Evolutionary conservation across 345 rosid species (phyloP).

Genomic region (Schrenkiella parvula): DNA sequence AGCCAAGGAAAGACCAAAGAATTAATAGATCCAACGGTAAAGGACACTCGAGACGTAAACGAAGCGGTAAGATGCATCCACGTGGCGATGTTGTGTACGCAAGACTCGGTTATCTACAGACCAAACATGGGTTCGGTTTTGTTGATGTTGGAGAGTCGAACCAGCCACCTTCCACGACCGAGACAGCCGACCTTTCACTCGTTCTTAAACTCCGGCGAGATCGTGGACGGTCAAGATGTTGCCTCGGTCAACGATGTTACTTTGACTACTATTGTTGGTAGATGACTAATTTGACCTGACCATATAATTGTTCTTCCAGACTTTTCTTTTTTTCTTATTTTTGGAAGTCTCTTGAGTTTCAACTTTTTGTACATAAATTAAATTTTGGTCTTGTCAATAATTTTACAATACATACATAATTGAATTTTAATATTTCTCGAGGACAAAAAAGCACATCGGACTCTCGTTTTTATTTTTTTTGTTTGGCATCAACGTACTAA

Average conservation of each 20-base stretch:
- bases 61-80: slow-evolving; percentile 48
- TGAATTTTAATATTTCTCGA: background rate
- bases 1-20: slow-evolving; percentile 42
- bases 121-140: slow-evolving; percentile 46
- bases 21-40: slow-evolving; percentile 46
- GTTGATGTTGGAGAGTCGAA: slow-evolving; percentile 39
- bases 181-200: slow-evolving; percentile 40
- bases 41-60: slow-evolving; percentile 5
- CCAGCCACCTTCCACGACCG: slow-evolving; percentile 36
- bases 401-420: background rate
- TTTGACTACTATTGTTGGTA: slow-evolving; percentile 45
- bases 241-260: slow-evolving; percentile 56
- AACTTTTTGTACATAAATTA: background rate
- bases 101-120: slow-evolving; percentile 44
- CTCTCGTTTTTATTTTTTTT: too few species aligned
- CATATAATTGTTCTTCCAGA: background rate
- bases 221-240: slow-evolving; percentile 41
- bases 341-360: background rate
- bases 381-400: background rate
- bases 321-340: background rate
- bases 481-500: background rate
- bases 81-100: slow-evolving; percentile 53
- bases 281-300: slow-evolving; percentile 30
- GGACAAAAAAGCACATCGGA: too few species aligned
- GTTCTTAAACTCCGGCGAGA: slow-evolving; percentile 32